Evolutionary conservation across 257 asterid genomes (phyloP).

Genomic region (Gentiana dahurica): DNA sequence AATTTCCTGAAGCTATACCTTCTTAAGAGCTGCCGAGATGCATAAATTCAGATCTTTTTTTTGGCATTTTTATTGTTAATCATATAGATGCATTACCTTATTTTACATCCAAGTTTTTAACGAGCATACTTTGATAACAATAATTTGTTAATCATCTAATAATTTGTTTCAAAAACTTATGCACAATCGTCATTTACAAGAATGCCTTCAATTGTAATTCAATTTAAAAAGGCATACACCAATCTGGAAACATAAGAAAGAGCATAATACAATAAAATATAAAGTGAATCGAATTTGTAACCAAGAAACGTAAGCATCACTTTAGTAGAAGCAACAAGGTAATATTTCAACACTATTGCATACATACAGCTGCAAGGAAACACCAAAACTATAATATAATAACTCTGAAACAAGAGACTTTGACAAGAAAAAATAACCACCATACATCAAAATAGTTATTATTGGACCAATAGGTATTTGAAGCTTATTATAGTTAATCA

Average conservation of each 20-base stretch:
- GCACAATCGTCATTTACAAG: too few species aligned
- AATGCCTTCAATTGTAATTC: too few species aligned
- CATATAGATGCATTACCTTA: background rate
- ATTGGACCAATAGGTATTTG: background rate
- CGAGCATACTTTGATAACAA: background rate
- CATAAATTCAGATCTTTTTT: background rate
- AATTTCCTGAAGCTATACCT: too few species aligned
- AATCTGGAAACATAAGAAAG: too few species aligned
- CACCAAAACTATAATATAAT: background rate
- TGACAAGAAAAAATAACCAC: background rate
- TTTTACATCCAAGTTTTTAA: background rate
- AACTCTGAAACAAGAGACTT: background rate
- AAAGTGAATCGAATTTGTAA: too few species aligned
- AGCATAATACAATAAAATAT: too few species aligned
- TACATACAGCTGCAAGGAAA: background rate
- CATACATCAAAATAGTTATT: background rate
- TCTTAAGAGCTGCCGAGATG: background rate
- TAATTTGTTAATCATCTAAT: background rate
- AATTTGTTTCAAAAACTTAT: too few species aligned
- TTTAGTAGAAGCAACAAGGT: too few species aligned
- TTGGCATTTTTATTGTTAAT: background rate
- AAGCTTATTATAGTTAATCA: slow-evolving; percentile 2
- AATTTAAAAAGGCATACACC: too few species aligned
- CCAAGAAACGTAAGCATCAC: too few species aligned
- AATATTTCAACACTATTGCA: too few species aligned